Evolutionary conservation across 1,284 basidiomycete species (phyloP), one percentile per base, ranked within the genome.

Genomic region (Ceratobasidium sp.): DNA sequence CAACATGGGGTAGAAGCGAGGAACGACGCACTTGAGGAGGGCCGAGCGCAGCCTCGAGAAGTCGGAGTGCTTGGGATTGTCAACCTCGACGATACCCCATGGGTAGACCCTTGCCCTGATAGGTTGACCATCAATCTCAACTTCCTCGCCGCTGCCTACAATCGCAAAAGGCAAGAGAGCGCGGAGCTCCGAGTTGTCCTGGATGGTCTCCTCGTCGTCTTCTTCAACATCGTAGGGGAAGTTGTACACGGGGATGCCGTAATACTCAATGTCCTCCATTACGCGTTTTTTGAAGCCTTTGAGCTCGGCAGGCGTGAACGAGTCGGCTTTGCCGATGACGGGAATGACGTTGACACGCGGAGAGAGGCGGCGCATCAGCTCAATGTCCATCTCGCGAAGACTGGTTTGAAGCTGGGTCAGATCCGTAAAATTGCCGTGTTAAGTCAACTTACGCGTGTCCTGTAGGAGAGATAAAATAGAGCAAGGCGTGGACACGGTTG

Each of bases 201-300:
- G 91, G 77, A 99, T 96, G 3, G 97, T 98, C 80, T 99, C 98
- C 81, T 98, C 96, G 81, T 99, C 98, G 80, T 99, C 95, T 84
- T 99, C 98, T 83, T 99, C 98, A 27, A 96, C 92, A 79, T 99
- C 98, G 83, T 98, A 99, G 0, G 98, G 98, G 89, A 99, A 99
- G 86, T 99, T 99, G 88, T 99, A 99, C 58, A 99, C 93, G 6
- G 98, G 97, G 79, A 99, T 99, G 78, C 93, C 92, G 81, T 99
- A 98, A 86, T 98, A 89, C 81, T 98, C 97, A 79, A 99, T 98
- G 82, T 99, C 97, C 84, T 99, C 96, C 96, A 98, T 98, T 81
- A 99, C 95, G 81, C 98, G 88, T 84, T 96, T 96, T 88, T 98
- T 99, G 89, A 99, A 99, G 13, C 91, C 95, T 76, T 89, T 89